Evolutionary conservation across 1,139 yeast genomes (phyloP), one percentile per base, ranked within the genome.

Genomic region (Taphrina populina): DNA sequence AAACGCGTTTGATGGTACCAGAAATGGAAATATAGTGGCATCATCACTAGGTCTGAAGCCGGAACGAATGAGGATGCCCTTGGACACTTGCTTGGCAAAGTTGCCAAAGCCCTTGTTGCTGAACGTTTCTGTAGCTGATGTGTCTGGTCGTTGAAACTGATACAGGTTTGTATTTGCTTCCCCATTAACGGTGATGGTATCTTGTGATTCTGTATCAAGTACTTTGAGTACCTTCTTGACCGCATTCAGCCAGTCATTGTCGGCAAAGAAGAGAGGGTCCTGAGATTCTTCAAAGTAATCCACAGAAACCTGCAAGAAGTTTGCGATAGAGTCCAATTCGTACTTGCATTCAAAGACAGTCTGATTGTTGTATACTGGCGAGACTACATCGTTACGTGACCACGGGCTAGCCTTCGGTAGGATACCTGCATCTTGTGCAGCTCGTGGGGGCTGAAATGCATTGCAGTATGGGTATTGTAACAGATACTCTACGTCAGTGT

Each of bases 31-130:
- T 17, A 83, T 79, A 36, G 90, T 82, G 1, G 95, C 88, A 69
- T 88, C 96, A 67, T 88, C 96, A 29, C 94, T 83, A 3, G 96
- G 96, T 63, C 96, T 72, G 67, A 88, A 88, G 0, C 95, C 94
- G n/a, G 94, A 84, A 55, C 95, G 73, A 5, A 88, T 73, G 59
- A 88, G 72, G 0, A 92, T 88, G 0, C 88, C 82, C 37, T 77
- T 80, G 55, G 66, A 76, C 6, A 21, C 19, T 2, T 13, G 8
- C 62, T 82, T 82, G 1, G 85, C 92, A 0, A 96, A 96, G 64
- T 87, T 84, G 0, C 96, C 96, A 1, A 77, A 77, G 0, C 96
- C 96, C 0, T 78, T 78, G 52, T 87, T 71, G 4, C 88, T 82
- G 57, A 86, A 75, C 0, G 96, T 88, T 65, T 88, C 96, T 0